Base-by-base conservation (phyloP, 345 rosid species). In the Cardamine occulta region DNA sequence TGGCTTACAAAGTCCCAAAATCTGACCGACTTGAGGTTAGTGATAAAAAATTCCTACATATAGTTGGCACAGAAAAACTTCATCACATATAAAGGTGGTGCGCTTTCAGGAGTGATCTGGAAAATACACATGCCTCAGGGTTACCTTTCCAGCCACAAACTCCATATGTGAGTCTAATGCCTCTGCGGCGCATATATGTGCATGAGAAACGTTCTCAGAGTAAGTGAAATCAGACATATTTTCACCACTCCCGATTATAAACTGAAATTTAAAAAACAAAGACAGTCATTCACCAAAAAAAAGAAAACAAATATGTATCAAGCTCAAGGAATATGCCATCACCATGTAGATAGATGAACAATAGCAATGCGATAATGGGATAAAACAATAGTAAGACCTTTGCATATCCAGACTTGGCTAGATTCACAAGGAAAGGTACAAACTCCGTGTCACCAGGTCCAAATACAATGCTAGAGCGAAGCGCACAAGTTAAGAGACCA, bases 131-230 rank as follows among this genome's bases (percentile, higher is more conserved):
- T 63, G 56, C 32, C 19, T 67, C 19, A 35, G 71, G 79, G 56
- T 35, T 82, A 94, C 98, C 98, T 88, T 94, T 79, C 98, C 98
- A n/a, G 96, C 95, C 59, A 91, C 95, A 81, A 77, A 83, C 52
- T 88, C 83, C 72, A 67, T 80, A 60, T 74, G 84, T 42, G 90
- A 82, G 82, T 85, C 93, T 81, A 94, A 68, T 77, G 97, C 89
- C 84, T 88, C 88, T 51, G 77, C 85, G 7, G 96, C 93, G 68
- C 96, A 89, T 48, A 94, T 79, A 80, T 88, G 88, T 53, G 98
- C 96, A 85, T 88, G 96, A 67, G 83, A 81, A 72, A 86, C 96
- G 80, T 94, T 94, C 85, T 94, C 98, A 68, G 67, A 83, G 84
- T 85, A 94, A 66, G 91, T 94, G 75, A 94, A 94, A 85, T 94